phyloP scores from a whole-genome alignment of 352 stramenopile genomes.

The Saprolegnia parasitica region DNA sequence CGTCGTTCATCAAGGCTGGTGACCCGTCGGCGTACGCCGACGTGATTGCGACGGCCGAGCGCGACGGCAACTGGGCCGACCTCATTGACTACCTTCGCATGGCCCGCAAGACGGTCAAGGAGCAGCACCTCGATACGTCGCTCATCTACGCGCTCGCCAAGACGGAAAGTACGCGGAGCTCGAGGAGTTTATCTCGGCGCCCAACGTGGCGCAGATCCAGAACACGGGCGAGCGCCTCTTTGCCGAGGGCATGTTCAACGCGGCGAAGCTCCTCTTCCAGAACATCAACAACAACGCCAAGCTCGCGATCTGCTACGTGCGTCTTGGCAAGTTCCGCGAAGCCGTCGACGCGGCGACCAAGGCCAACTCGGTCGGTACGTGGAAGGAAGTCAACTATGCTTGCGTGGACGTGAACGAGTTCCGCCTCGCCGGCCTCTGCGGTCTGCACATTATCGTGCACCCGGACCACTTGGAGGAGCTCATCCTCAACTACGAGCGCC shows the following conservation, averaged over 20 bases:
- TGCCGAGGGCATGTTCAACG: slow-evolving; percentile 98
- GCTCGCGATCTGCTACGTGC: slow-evolving; percentile 98
- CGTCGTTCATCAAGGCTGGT: slow-evolving; percentile 99
- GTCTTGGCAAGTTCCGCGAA: slow-evolving; percentile 98
- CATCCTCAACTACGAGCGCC: slow-evolving; percentile 98
- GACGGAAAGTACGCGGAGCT: slow-evolving; percentile 98
- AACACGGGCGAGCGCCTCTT: slow-evolving; percentile 98
- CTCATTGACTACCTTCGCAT: slow-evolving; percentile 99
- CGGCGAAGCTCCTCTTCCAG: slow-evolving; percentile 98
- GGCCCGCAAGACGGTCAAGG: slow-evolving; percentile 98
- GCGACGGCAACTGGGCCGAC: slow-evolving; percentile 94
- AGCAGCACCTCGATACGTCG: slow-evolving; percentile 98
- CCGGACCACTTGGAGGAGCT: slow-evolving; percentile 99
- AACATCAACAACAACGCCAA: slow-evolving; percentile 99
- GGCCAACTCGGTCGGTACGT: slow-evolving; percentile 98
- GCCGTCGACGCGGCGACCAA: slow-evolving; percentile 98
- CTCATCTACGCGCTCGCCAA: slow-evolving; percentile 99
- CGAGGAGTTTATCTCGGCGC: slow-evolving; percentile 98
- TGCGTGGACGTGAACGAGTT: slow-evolving; percentile 98
- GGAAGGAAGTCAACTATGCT: slow-evolving; percentile 99
- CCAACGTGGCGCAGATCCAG: slow-evolving; percentile 99
- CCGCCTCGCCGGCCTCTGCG: slow-evolving; percentile 95
- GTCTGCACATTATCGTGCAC: slow-evolving; percentile 99
- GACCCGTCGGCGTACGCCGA: slow-evolving; percentile 96
- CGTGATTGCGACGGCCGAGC: slow-evolving; percentile 96